phyloP scores from a whole-genome alignment of 345 rosid species.

The Citrus unshiu region DNA sequence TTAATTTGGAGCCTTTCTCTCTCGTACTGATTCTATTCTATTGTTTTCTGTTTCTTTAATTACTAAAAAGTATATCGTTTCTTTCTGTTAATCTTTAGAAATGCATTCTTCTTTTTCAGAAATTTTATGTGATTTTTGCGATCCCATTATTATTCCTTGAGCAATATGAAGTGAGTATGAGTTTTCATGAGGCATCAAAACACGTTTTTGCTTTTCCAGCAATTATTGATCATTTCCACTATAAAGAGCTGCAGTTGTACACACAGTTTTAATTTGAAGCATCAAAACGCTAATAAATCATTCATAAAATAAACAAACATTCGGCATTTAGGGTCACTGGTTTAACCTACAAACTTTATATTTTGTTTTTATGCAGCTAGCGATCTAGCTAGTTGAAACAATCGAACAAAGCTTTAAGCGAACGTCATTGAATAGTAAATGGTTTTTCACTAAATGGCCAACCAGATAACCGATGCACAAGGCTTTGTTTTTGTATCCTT shows the following conservation, averaged over 20 bases:
- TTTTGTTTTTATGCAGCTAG: no score
- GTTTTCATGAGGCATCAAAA: no score
- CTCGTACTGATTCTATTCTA: slow-evolving; percentile 6
- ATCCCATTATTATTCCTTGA: not conserved
- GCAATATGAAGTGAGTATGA: not conserved
- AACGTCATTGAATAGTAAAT: not conserved
- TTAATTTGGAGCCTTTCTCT: not conserved
- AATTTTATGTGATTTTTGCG: not conserved
- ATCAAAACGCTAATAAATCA: not conserved
- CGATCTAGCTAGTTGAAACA: no score
- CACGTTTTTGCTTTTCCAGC: not conserved
- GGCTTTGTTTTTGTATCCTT: not conserved
- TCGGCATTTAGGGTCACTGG: no score
- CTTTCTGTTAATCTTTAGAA: slow-evolving; percentile 2
- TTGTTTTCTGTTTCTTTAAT: not conserved
- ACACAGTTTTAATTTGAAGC: not conserved
- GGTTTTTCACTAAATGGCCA: not conserved
- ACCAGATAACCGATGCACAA: not conserved
- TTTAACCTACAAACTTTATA: no score
- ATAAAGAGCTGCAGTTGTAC: no score
- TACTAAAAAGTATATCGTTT: not conserved
- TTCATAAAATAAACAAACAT: no score
- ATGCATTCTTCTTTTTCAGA: not conserved
- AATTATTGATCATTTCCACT: not conserved
- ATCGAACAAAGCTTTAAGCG: not conserved